Evolutionary conservation across 495 filamentous ascomycete genomes (phyloP).

Genomic region (Penicillium diatomitis): DNA sequence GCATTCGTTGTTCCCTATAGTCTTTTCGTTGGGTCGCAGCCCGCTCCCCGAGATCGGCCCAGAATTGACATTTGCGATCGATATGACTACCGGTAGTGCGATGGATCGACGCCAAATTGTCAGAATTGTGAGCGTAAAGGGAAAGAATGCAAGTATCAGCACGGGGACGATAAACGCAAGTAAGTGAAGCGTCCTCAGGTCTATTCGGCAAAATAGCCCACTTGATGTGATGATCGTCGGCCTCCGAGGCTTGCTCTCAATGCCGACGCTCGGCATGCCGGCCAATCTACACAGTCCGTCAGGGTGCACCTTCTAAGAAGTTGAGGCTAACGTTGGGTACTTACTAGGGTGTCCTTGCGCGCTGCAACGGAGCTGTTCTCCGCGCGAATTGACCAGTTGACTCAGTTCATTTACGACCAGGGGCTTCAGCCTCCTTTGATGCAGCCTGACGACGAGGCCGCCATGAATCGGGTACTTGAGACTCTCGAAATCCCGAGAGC

Average conservation of each 20-base stretch:
- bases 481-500: slow-evolving; percentile 35
- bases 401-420: slow-evolving; percentile 37
- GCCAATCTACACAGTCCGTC: not conserved
- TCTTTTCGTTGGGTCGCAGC: not conserved
- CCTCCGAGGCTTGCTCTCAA: too few species aligned
- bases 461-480: slow-evolving; percentile 36
- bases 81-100: slow-evolving; percentile 22
- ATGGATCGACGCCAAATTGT: slow-evolving; percentile 37
- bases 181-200: slow-evolving; percentile 12
- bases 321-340: slow-evolving; percentile 1
- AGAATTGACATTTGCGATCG: slow-evolving; percentile 1
- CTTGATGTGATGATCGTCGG: too few species aligned
- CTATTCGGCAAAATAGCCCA: too few species aligned
- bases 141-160: slow-evolving; percentile 39
- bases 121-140: slow-evolving; percentile 41
- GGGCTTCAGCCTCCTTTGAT: slow-evolving; percentile 34
- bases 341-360: slow-evolving; percentile 36
- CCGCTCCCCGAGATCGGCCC: slow-evolving; percentile 1
- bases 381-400: slow-evolving; percentile 36
- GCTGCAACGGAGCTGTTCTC: slow-evolving; percentile 41
- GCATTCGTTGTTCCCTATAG: not conserved
- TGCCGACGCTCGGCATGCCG: not conserved
- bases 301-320: too few species aligned
- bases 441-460: slow-evolving; percentile 37
- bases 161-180: slow-evolving; percentile 43